Conservation (phyloP, 345 rosid genomes). For the Eucalyptus regnans region DNA sequence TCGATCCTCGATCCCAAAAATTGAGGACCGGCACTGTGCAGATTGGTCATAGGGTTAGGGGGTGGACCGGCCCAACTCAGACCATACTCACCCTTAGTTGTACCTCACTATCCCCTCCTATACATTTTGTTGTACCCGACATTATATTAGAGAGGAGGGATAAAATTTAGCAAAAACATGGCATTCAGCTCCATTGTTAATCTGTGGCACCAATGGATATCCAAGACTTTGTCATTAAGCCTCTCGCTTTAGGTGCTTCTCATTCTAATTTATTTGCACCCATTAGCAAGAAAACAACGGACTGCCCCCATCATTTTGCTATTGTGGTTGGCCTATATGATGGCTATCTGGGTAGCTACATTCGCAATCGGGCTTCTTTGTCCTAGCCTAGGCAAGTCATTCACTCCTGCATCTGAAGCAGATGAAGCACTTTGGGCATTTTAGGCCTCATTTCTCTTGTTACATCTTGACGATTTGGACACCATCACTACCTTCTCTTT, state of each 20-base stretch:
- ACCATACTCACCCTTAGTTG: no score
- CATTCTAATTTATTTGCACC: neutral
- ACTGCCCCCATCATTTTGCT: neutral
- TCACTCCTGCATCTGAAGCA: neutral
- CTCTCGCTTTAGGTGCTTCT: neutral
- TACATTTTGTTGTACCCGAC: neutral
- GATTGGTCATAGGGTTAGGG: no score
- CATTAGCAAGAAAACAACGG: neutral
- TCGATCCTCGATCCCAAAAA: no score
- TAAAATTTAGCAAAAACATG: neutral
- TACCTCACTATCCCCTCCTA: neutral
- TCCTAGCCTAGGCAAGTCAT: neutral
- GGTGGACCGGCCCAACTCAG: no score
- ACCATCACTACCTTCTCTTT: neutral
- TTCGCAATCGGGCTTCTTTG: neutral
- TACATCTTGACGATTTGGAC: neutral
- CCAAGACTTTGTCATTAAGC: neutral
- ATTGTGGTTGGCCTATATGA: neutral
- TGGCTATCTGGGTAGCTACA: neutral
- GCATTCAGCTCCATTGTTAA: neutral
- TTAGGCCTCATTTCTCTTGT: neutral
- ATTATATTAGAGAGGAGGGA: neutral
- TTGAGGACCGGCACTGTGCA: no score
- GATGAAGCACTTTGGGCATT: accelerated
- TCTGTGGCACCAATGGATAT: neutral